Conservation (phyloP, 2,329 filamentous ascomycete species). For the Amesomyces nigricolor region DNA sequence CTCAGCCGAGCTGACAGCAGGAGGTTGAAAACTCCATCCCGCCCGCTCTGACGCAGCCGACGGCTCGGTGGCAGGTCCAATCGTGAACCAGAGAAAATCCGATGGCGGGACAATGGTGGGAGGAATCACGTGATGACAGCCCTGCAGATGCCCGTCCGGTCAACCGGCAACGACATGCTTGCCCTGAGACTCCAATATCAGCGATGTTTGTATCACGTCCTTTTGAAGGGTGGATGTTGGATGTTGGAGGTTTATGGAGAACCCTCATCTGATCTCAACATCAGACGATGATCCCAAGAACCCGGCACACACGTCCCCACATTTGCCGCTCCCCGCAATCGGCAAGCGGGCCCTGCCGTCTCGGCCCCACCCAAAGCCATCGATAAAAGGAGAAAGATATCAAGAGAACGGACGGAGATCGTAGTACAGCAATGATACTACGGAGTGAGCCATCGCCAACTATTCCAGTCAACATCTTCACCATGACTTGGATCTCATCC, state of each 20-base stretch:
- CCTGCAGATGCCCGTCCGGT: neutral
- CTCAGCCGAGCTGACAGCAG: neutral
- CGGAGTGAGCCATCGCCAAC: too few relatives aligned
- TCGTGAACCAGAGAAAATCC: neutral
- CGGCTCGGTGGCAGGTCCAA: neutral
- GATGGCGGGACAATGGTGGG: constrained; percentile 3
- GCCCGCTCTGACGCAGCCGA: constrained; percentile 1
- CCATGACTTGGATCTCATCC: too few relatives aligned
- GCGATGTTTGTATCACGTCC: too few relatives aligned
- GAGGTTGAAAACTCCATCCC: neutral
- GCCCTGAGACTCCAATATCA: too few relatives aligned
- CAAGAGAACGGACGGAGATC: too few relatives aligned
- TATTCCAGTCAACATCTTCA: too few relatives aligned
- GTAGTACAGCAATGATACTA: too few relatives aligned
- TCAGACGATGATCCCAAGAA: too few relatives aligned
- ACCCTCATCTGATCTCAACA: too few relatives aligned
- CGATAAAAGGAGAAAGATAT: too few relatives aligned
- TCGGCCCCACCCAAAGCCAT: neutral
- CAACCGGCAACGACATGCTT: neutral
- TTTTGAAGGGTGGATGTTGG: too few relatives aligned
- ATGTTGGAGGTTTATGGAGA: too few relatives aligned
- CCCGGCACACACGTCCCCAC: neutral
- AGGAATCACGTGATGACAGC: constrained; percentile 1
- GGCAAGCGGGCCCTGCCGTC: constrained; percentile 9
- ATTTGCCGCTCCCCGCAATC: neutral